phyloP scores from a whole-genome alignment of 192 early-diverging fungal genomes.

The Anaeromyces robustus region DNA sequence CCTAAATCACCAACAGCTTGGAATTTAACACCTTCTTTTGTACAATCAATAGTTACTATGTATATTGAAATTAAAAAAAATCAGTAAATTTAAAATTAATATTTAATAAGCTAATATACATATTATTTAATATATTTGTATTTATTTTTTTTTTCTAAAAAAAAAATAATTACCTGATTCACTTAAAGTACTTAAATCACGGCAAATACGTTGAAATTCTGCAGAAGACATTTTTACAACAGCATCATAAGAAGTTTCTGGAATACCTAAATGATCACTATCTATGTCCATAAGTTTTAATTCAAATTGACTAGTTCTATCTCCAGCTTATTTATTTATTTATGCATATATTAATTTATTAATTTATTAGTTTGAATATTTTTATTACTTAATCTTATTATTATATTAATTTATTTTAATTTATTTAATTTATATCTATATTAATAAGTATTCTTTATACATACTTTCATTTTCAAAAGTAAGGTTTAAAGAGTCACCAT shows the following conservation, averaged over 20 bases:
- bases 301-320: constrained; percentile 75
- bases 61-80: no score
- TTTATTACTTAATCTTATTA: no score
- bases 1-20: constrained; percentile 73
- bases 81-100: neutral
- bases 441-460: no score
- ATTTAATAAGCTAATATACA: neutral
- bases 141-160: no score
- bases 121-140: neutral
- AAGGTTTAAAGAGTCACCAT: constrained; percentile 64
- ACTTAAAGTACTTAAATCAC: constrained; percentile 66
- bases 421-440: no score
- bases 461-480: constrained; percentile 32
- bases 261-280: constrained; percentile 85
- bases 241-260: constrained; percentile 85
- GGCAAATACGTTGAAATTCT: constrained; percentile 85
- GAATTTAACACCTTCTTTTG: constrained; percentile 91
- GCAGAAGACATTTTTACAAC: constrained; percentile 71
- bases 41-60: constrained; percentile 57
- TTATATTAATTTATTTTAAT: no score
- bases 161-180: constrained; percentile 54
- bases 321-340: constrained; percentile 21
- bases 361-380: neutral
- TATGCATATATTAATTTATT: neutral
- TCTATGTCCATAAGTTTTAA: constrained; percentile 99